Conservation (phyloP, 441 rosid genomes). For the Mallotus repandus region DNA sequence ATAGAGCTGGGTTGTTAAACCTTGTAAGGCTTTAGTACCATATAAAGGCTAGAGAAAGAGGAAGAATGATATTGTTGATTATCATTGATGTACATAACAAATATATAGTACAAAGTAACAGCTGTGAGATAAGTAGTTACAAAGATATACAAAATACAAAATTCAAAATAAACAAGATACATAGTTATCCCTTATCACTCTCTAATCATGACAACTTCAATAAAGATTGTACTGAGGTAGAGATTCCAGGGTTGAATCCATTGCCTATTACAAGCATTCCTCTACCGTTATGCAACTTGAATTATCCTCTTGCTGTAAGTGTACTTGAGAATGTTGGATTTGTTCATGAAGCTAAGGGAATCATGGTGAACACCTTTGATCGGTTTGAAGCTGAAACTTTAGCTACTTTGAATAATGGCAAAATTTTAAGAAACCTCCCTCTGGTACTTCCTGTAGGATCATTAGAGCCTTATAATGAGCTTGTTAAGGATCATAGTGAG, state of each 20-base stretch:
- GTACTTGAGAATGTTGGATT: slow-evolving; percentile 11
- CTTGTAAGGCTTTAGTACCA: too few species aligned
- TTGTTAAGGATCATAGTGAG: slow-evolving; percentile 14
- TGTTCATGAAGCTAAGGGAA: slow-evolving; percentile 25
- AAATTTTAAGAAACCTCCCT: slow-evolving; percentile 20
- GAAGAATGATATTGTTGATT: too few species aligned
- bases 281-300: slow-evolving; percentile 23
- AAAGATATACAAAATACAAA: too few species aligned
- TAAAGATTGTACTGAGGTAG: too few species aligned
- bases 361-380: slow-evolving; percentile 33
- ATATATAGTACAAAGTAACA: too few species aligned
- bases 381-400: slow-evolving; percentile 29
- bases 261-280: slow-evolving; percentile 38
- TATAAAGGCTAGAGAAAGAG: too few species aligned
- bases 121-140: too few species aligned
- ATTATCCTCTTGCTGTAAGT: slow-evolving; percentile 21
- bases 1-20: too few species aligned
- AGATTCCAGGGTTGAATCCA: slow-evolving; percentile 14
- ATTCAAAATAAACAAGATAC: too few species aligned
- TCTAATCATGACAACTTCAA: neutral
- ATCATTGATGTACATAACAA: neutral
- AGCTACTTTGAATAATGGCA: slow-evolving; percentile 20
- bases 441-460: slow-evolving; percentile 31
- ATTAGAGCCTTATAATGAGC: slow-evolving; percentile 23
- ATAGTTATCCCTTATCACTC: too few species aligned